These are phyloP conservation scores for Aureobasidium pullulans DNA, from an alignment of 2,329 filamentous ascomycete species.

Conservation along the genomic window DNA sequence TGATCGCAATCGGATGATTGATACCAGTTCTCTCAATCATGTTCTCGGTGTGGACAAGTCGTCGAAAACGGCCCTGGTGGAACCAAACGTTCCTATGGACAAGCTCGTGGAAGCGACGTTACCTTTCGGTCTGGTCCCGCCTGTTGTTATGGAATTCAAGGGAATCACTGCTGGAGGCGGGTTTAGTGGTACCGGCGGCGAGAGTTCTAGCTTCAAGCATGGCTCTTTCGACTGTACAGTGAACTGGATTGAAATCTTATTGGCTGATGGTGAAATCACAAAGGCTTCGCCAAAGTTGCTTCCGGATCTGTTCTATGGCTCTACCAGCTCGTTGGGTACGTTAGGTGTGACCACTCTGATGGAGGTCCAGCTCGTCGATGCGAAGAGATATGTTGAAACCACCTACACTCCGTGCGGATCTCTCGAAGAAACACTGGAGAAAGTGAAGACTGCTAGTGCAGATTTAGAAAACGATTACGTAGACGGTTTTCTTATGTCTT, in stretches of 20 bases:
- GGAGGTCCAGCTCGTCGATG: constrained; percentile 39
- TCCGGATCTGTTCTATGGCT: constrained; percentile 56
- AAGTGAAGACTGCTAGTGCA: constrained; percentile 30
- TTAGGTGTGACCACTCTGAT: constrained; percentile 57
- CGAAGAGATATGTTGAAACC: constrained; percentile 42
- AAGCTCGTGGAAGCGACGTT: constrained; percentile 51
- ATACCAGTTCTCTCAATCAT: constrained; percentile 57
- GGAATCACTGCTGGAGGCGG: constrained; percentile 63
- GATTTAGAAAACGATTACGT: constrained; percentile 38
- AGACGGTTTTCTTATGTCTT: constrained; percentile 44
- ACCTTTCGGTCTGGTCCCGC: constrained; percentile 50
- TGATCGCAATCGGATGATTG: constrained; percentile 38
- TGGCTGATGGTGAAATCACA: constrained; percentile 52
- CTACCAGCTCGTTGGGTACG: constrained; percentile 58
- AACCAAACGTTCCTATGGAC: constrained; percentile 65
- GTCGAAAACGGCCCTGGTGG: constrained; percentile 53
- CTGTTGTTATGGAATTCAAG: constrained; percentile 64
- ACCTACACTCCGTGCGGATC: constrained; percentile 39
- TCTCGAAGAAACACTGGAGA: constrained; percentile 36
- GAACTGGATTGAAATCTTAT: constrained; percentile 56
- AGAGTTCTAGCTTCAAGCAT: constrained; percentile 62
- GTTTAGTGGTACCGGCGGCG: constrained; percentile 60
- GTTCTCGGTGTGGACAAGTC: constrained; percentile 53
- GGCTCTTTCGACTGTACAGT: constrained; percentile 59
- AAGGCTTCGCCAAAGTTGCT: constrained; percentile 33